Evolutionary conservation across 2,329 filamentous ascomycete species (phyloP).

Genomic region (Cercospora berteroae): DNA sequence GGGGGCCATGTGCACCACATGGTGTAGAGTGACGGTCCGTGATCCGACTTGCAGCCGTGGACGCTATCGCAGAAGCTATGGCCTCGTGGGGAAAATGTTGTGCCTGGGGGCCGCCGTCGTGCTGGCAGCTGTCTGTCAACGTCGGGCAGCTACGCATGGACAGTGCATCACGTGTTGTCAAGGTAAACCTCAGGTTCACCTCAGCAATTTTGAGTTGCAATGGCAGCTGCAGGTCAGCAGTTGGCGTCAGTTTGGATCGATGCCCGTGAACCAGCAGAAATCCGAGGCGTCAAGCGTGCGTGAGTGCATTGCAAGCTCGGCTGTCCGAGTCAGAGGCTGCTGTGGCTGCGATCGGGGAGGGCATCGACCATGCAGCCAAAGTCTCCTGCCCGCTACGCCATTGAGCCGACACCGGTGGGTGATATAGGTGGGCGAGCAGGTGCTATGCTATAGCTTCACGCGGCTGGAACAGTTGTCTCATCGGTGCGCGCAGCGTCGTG

Average conservation of each 20-base stretch:
- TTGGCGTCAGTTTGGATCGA: background rate
- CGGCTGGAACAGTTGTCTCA: background rate
- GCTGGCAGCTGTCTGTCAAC: background rate
- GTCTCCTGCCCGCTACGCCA: background rate
- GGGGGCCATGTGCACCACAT: conserved; percentile 11
- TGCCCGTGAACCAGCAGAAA: background rate
- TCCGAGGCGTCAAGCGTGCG: background rate
- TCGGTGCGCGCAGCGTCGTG: background rate
- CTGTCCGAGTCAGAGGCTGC: conserved; percentile 7
- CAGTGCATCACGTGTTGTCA: background rate
- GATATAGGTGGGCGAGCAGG: background rate
- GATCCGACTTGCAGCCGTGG: conserved; percentile 6
- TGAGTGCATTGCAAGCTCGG: background rate
- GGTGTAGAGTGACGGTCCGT: conserved; percentile 5
- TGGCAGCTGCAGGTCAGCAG: background rate
- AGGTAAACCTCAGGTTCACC: background rate
- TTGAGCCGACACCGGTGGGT: background rate
- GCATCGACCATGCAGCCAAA: background rate
- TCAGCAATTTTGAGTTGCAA: background rate
- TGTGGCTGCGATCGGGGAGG: background rate
- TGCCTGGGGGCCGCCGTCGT: background rate
- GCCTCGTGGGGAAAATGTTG: conserved; percentile 1
- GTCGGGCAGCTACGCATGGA: background rate
- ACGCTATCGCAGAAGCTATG: conserved; percentile 8
- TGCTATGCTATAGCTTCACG: background rate